Evolutionary conservation across 441 rosid species (phyloP).

Genomic region (Populus tomentosa): DNA sequence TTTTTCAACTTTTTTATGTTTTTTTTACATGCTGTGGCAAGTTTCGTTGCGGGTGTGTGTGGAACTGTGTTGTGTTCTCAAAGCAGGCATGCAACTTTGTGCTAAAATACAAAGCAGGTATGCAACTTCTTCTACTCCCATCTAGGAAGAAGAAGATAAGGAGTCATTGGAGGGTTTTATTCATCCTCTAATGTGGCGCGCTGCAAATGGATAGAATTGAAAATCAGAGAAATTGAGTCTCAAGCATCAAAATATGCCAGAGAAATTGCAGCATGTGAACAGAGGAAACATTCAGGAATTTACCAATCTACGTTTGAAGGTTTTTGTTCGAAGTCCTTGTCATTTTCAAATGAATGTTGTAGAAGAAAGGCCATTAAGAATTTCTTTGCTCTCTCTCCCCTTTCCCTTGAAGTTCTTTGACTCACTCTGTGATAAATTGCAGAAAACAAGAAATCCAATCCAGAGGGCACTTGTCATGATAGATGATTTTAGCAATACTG

Average conservation of each 20-base stretch:
- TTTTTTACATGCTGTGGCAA: too few species aligned
- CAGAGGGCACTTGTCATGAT: conserved; percentile 45
- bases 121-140: conserved; percentile 8
- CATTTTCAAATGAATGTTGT: conserved; percentile 50
- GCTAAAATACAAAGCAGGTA: not conserved
- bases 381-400: conserved; percentile 5
- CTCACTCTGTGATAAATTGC: conserved; percentile 22
- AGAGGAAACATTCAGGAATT: conserved; percentile 38
- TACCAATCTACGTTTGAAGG: conserved; percentile 46
- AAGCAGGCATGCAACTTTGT: not conserved
- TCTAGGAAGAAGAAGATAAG: conserved; percentile 87
- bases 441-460: conserved; percentile 61
- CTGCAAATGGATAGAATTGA: conserved; percentile 83
- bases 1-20: too few species aligned
- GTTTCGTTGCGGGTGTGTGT: too few species aligned
- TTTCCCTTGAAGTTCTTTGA: not conserved
- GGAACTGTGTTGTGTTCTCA: too few species aligned
- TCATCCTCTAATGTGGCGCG: conserved; percentile 81
- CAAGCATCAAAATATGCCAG: conserved; percentile 55
- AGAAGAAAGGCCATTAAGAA: conserved; percentile 59
- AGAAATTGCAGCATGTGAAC: conserved; percentile 49
- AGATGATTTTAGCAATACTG: conserved; percentile 55
- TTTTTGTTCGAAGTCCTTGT: conserved; percentile 55
- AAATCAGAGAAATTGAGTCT: conserved; percentile 63
- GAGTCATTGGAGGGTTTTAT: conserved; percentile 76